Evolutionary conservation across 805 yeast genomes (phyloP), one percentile per base, ranked within the genome.

Genomic region (Candida sithepensis): DNA sequence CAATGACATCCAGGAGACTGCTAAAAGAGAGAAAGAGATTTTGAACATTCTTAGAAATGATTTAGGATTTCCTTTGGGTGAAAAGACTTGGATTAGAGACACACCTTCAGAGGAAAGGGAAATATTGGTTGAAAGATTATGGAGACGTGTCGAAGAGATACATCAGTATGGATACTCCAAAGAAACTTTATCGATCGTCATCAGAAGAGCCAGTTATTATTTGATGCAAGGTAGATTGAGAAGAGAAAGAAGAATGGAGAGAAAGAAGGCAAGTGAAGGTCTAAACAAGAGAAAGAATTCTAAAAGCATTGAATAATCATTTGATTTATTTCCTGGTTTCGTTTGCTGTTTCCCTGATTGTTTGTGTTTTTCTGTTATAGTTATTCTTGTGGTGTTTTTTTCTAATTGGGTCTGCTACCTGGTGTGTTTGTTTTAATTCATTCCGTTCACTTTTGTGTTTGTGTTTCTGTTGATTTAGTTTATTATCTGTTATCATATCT

Each of bases 41-140:
- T 57, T 84, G 30, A 68, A 72, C 40, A 72, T 82, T 36, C 75
- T 84, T 51, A 75, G 73, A 39, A 70, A 74, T 38, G 80, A 77
- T 18, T 73, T 88, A 45, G 82, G 85, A 4, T 88, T 87, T 65
- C 81, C 84, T 24, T 63, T 89, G 24, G 96, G 96, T 4, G 77
- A 80, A 52, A 79, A 79, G 58, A 86, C 96, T 0, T 89, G 96
- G 96, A 82, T 87, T 39, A 73, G 96, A 52, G 96, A 85, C 58
- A 85, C 94, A 0, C 72, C 77, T 1, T 75, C 72, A 44, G 67
- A 64, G 4, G 76, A 77, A 51, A 72, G 96, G 38, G 63, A 63
- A 10, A 56, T 64, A 4, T 66, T 82, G 39, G 67, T 86, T 22
- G 71, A 71, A 22, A 67, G 72, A 43, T 71, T 89, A 42, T 69